These are phyloP conservation scores for Lasiosphaeris hirsuta DNA, from an alignment of 495 filamentous ascomycete species.

Conservation along the genomic window DNA sequence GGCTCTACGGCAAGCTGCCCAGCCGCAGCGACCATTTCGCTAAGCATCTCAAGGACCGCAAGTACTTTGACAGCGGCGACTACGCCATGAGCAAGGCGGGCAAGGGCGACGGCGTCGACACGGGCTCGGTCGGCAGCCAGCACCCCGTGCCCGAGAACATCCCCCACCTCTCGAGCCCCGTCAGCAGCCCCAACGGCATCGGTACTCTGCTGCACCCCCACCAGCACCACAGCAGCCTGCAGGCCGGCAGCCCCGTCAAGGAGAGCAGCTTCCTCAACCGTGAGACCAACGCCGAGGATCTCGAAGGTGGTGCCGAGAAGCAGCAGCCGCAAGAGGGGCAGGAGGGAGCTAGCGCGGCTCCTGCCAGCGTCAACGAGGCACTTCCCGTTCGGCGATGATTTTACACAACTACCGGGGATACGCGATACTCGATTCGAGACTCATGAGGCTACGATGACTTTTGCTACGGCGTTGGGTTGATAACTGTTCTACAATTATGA, in stretches of 20 bases:
- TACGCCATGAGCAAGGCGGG: conserved; percentile 98
- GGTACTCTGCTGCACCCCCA: conserved; percentile 39
- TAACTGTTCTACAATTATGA: neutral
- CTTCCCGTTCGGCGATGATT: neutral
- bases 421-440: neutral
- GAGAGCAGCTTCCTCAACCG: conserved; percentile 80
- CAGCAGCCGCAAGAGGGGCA: conserved; percentile 15
- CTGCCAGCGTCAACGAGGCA: neutral
- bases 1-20: conserved; percentile 94
- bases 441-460: conserved; percentile 4
- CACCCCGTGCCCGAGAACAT: conserved; percentile 96
- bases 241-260: conserved; percentile 77
- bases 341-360: conserved; percentile 12
- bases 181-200: conserved; percentile 44
- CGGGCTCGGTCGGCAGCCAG: conserved; percentile 87
- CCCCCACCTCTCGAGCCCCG: conserved; percentile 78
- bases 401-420: no score
- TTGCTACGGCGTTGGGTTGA: conserved; percentile 12
- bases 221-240: conserved; percentile 48
- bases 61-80: conserved; percentile 98
- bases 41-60: conserved; percentile 97
- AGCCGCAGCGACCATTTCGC: conserved; percentile 94
- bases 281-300: conserved; percentile 68
- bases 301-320: conserved; percentile 11
- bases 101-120: conserved; percentile 90